Percentiles rank a stretch among this genome's conserved stretches.
These are phyloP conservation scores for Tagetes patula DNA, from an alignment of 129 eudicot genomes.

Conservation along the genomic window DNA sequence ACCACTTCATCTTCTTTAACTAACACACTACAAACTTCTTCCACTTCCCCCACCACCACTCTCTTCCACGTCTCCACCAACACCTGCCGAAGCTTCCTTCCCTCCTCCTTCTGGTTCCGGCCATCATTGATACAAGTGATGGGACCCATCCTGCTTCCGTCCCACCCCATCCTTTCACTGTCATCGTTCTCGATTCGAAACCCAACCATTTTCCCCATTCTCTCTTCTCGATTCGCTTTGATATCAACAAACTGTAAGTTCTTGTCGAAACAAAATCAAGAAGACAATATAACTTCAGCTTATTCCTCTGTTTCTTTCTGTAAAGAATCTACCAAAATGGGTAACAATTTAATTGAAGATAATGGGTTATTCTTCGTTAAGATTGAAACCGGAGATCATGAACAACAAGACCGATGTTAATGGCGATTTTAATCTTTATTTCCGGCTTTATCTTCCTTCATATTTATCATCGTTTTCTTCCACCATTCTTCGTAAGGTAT, in stretches of 20 bases:
- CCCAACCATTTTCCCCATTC: too few species aligned
- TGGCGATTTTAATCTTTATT: slow-evolving; percentile 47
- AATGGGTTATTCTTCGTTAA: slow-evolving; percentile 45
- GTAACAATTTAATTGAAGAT: slow-evolving; percentile 29
- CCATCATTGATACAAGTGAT: too few species aligned
- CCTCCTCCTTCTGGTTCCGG: too few species aligned
- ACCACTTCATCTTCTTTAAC: too few species aligned
- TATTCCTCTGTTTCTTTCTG: not conserved
- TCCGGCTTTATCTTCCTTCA: slow-evolving; percentile 59
- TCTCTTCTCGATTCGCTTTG: too few species aligned
- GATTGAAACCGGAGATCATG: slow-evolving; percentile 49
- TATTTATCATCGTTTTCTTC: slow-evolving; percentile 45
- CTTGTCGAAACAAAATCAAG: not conserved
- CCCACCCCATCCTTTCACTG: too few species aligned
- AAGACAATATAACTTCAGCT: slow-evolving; percentile 12
- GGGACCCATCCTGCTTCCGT: too few species aligned
- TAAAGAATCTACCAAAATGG: slow-evolving; percentile 21
- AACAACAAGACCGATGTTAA: slow-evolving; percentile 22
- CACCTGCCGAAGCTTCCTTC: too few species aligned
- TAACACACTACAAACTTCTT: too few species aligned
- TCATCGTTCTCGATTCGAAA: too few species aligned
- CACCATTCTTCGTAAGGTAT: slow-evolving; percentile 65
- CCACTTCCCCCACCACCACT: too few species aligned
- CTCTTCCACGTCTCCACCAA: too few species aligned
- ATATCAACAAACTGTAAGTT: slow-evolving; percentile 8